Base-by-base conservation (phyloP, 2,329 filamentous ascomycete genomes). In the Exophiala sp. region DNA sequence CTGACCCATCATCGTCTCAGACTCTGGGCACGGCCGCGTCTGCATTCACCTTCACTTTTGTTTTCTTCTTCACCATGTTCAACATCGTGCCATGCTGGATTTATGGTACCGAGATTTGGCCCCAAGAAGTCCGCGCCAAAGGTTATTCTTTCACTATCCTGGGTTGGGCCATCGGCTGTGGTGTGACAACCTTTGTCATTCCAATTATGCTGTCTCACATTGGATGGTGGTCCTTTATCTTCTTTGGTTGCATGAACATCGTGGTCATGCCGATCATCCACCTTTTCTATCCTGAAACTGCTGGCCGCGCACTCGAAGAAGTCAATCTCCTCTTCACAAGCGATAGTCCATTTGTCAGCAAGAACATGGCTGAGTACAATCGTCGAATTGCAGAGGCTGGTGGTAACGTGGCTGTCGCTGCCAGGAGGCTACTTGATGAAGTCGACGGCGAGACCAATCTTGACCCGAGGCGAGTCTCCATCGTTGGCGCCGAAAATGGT, bases 51-150 rank as follows among this genome's bases (percentile, higher is more conserved):
- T 86, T 86, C 68, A 78, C 78, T 5, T 87, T 84, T 68, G 85
- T 85, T 55, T 81, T 82, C 3, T 82, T 80, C 49, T 86, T 85
- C 55, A 83, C 81, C 16, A 81, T 82, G 0, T 84, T 80, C 1
- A 84, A 80, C 78, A 64, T 84, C 3, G 80, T 82, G 12, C 73
- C 84, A 18, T 82, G 82, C 0, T 86, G 81, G 82, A 57, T 67
- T 18, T 65, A 68, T 48, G 68, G 75, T 0, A 72, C 76, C 32
- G 78, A 78, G 56, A 71, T 77, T 65, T 77, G 75, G 59, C 76
- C 77, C 7, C 71, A 78, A 64, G 75, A 75, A 66, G 79, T 75
- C n/a, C 72, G 78, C 29, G 73, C 75, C 29, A 78, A 78, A 68
- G 77, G 75, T 11, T 78, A 78, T 60, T 75, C 77, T 0, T 66